Conservation (phyloP, 148 eudicot species). For the Nepenthes gracilis region DNA sequence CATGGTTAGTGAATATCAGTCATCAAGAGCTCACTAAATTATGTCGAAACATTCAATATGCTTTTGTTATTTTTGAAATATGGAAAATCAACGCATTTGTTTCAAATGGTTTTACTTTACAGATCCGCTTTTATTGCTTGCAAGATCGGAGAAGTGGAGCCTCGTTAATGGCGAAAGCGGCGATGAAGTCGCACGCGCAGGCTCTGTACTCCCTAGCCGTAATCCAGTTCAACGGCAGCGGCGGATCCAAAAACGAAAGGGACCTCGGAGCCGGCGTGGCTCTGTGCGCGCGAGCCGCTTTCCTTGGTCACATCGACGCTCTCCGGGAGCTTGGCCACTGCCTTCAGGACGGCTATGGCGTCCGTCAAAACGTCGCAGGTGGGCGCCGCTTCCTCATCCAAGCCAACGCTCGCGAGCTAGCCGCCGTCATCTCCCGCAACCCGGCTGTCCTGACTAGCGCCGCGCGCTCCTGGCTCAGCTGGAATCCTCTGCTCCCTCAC, state of each 20-base stretch:
- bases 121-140: conserved; percentile 76
- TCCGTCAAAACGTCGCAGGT: conserved; percentile 62
- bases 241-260: conserved; percentile 56
- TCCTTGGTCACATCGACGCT: conserved; percentile 82
- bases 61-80: too few species aligned
- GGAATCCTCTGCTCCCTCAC: conserved; percentile 9
- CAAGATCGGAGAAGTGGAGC: conserved; percentile 58
- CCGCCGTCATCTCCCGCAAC: conserved; percentile 26
- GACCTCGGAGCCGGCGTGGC: conserved; percentile 91
- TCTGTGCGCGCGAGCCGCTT: conserved; percentile 82
- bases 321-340: conserved; percentile 93
- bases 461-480: conserved; percentile 20
- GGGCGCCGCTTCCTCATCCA: conserved; percentile 82
- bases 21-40: background rate
- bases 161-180: conserved; percentile 68
- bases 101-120: conserved; percentile 5
- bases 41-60: background rate
- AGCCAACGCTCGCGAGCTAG: conserved; percentile 93
- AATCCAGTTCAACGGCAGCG: conserved; percentile 85
- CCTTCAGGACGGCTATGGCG: conserved; percentile 97
- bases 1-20: conserved; percentile 37
- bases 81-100: too few species aligned
- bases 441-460: background rate
- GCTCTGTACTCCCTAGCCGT: conserved; percentile 66
- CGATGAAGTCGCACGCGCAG: conserved; percentile 61